Percentiles rank a stretch among this genome's conserved stretches.
Evolutionary conservation across 2,329 filamentous ascomycete species (phyloP).

Genomic region (Akanthomyces dipterigenus): DNA sequence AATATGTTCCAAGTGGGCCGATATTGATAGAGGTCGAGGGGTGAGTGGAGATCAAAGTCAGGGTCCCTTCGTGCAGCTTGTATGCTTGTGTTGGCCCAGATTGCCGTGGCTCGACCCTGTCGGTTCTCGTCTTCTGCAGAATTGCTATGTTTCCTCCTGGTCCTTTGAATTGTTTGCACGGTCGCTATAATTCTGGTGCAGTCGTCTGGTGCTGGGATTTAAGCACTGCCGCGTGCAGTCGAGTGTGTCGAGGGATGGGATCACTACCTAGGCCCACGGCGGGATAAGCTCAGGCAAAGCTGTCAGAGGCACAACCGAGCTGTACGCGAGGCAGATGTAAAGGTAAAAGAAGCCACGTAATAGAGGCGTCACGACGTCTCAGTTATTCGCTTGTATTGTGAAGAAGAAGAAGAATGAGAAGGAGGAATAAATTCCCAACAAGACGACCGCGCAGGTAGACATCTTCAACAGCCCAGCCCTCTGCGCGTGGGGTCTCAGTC

Average conservation of each 20-base stretch:
- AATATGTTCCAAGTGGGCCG: constrained; percentile 8
- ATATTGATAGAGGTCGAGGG: constrained; percentile 9
- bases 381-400: neutral
- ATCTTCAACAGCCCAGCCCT: neutral
- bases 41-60: neutral
- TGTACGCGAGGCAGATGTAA: neutral
- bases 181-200: neutral
- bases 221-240: neutral
- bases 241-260: neutral
- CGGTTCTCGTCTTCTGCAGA: neutral
- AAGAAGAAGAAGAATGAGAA: neutral
- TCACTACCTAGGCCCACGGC: neutral
- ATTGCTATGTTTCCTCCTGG: neutral
- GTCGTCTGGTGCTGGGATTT: neutral
- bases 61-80: neutral
- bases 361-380: neutral
- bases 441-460: neutral
- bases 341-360: neutral
- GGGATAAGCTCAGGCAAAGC: neutral
- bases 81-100: neutral
- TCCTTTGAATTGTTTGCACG: neutral
- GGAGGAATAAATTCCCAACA: neutral
- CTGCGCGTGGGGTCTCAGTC: neutral
- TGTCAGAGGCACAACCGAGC: neutral
- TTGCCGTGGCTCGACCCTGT: neutral